Evolutionary conservation across 306 rosid species (phyloP), one percentile per base, ranked within the genome.

Genomic region (Malus sylvestris): DNA sequence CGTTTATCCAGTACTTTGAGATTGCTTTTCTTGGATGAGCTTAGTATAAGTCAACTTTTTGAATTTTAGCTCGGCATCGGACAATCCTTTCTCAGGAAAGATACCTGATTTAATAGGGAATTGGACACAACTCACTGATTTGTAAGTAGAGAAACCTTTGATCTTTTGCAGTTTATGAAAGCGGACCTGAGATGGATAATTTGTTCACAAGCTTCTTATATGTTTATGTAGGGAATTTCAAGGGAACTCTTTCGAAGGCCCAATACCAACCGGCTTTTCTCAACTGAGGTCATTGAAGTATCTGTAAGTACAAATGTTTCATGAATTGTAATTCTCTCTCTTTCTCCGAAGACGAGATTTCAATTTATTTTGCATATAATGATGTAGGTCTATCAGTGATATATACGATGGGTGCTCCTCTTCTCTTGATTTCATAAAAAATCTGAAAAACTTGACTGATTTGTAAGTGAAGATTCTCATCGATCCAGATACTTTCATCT

Each of bases 211-310:
- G 73, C 30, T 0, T 35, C 10, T 20, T 25, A 51, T 46, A 46
- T 68, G 59, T 22, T 49, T 69, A 13, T 75, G 70, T 38, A 80
- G 83, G 80, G 23, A 32, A 44, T 45, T 81, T 23, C 59, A 64
- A 29, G 84, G 84, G 29, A 81, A 81, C 73, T 71, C 81, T 53
- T 76, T 81, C 76, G 74, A 81, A 65, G 84, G 84, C 16, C 84
- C 84, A 52, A 81, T 76, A 81, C 84, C 84, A 44, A n/a, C 74
- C 10, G 71, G 70, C 64, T 76, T 76, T 65, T 71, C 84, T 71
- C 72, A 55, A 14, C 10, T 81, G 74, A 81, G 23, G 6, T 23
- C 59, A 11, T 55, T 81, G 74, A 33, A 4, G 0, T 6, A 7
- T 66, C 52, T 81, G 84, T 76, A 59, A 71, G 84, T 64, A 65